Evolutionary conservation across 2,329 filamentous ascomycete species (phyloP).

Genomic region (Botrytis pseudocinerea): DNA sequence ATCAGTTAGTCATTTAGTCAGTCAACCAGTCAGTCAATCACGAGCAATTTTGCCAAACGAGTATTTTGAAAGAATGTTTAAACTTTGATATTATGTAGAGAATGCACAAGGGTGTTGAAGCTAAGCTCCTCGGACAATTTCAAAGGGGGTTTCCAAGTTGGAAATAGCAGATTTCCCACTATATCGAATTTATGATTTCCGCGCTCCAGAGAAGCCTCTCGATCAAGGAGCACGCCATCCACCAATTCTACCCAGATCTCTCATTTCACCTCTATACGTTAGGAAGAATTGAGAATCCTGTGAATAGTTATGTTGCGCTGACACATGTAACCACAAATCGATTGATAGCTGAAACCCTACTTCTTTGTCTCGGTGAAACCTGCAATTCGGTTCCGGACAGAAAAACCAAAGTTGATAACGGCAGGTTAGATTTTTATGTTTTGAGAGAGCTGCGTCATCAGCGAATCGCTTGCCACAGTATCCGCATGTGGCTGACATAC

Average conservation of each 20-base stretch:
- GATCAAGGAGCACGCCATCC: not conserved
- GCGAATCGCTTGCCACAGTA: not conserved
- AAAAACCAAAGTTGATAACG: not conserved
- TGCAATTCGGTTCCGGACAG: not conserved
- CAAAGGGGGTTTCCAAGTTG: not conserved
- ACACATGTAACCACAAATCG: not conserved
- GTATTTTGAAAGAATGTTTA: not conserved
- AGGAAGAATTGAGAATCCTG: fast-evolving
- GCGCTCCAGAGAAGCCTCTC: not conserved
- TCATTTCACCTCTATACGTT: not conserved
- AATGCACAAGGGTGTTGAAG: not conserved
- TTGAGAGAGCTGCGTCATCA: too few relatives aligned
- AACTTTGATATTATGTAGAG: not conserved
- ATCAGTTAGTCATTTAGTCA: not conserved
- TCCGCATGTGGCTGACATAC: fast-evolving
- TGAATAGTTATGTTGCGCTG: fast-evolving
- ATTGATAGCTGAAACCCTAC: fast-evolving
- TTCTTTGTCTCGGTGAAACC: not conserved
- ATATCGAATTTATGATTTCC: not conserved
- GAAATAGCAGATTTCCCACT: not conserved
- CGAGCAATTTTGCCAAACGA: not conserved
- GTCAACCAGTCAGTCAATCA: not conserved
- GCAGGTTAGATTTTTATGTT: not conserved
- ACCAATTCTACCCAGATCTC: fast-evolving
- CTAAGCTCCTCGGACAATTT: not conserved